phyloP scores from a whole-genome alignment of 108 stramenopile genomes.

The Cyclotella baltica region DNA sequence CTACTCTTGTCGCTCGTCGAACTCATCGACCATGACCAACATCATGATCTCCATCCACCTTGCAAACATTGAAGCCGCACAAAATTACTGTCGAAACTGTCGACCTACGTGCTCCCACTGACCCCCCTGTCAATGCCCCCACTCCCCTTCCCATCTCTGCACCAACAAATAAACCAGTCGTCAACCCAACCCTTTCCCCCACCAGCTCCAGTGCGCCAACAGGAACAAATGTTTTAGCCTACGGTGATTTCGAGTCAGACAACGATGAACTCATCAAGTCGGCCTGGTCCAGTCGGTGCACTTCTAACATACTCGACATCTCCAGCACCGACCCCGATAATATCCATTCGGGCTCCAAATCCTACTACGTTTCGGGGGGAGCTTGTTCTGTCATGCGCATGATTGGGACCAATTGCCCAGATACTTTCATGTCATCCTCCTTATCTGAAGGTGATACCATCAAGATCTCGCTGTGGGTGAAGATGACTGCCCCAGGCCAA shows the following conservation, averaged over 20 bases:
- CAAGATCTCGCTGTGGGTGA: constrained; percentile 27
- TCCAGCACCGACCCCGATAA: background rate
- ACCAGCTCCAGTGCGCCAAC: constrained; percentile 2
- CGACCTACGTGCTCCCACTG: background rate
- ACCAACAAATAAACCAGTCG: background rate
- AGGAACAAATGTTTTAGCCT: background rate
- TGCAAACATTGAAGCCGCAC: constrained; percentile 14
- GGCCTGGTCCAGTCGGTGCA: constrained; percentile 1
- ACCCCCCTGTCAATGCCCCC: background rate
- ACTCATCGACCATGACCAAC: too few relatives aligned
- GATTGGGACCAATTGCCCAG: constrained; percentile 18
- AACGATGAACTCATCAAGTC: background rate
- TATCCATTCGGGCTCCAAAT: constrained; percentile 18
- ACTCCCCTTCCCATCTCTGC: background rate
- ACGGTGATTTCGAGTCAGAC: constrained; percentile 6
- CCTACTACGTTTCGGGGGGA: constrained; percentile 22
- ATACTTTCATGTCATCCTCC: background rate
- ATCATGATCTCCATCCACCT: constrained; percentile 1
- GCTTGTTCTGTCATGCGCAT: constrained; percentile 32
- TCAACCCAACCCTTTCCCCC: constrained; percentile 2
- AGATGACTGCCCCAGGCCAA: constrained; percentile 8
- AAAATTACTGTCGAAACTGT: constrained; percentile 40
- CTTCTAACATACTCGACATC: background rate
- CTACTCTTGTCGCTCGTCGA: too few relatives aligned
- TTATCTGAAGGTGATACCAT: constrained; percentile 26